Conservation (phyloP, 306 rosid species). For the Rosa rugosa region DNA sequence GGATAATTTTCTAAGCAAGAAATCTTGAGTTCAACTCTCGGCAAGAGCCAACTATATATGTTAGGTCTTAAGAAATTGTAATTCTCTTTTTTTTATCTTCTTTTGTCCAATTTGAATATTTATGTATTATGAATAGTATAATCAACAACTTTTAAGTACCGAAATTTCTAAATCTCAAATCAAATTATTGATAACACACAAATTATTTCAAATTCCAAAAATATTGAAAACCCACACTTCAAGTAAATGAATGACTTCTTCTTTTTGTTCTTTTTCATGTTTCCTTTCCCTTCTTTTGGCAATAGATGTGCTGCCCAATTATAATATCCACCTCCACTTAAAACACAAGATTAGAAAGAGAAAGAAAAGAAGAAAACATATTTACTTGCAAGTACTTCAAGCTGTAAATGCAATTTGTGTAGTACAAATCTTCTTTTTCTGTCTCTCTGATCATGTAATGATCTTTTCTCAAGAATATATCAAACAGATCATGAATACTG, state of each 20-base stretch:
- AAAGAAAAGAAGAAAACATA: constrained; percentile 19
- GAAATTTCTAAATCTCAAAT: not conserved
- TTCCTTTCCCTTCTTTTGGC: not conserved
- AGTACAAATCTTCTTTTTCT: not conserved
- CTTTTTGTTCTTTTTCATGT: not conserved
- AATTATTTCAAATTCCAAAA: not conserved
- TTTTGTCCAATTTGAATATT: not conserved
- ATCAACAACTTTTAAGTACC: not conserved
- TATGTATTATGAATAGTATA: not conserved
- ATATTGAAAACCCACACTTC: not conserved
- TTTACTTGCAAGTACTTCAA: constrained; percentile 32
- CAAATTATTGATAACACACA: not conserved
- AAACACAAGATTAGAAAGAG: constrained; percentile 6
- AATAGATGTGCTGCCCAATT: constrained; percentile 11
- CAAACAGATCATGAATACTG: constrained; percentile 28
- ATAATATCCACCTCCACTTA: not conserved
- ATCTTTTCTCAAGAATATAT: constrained; percentile 6
- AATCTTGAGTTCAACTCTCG: not conserved
- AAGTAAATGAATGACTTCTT: not conserved
- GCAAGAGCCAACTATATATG: not conserved
- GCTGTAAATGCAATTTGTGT: constrained; percentile 23
- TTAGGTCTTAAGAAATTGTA: no score
- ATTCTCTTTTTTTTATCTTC: no score
- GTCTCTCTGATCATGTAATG: not conserved
- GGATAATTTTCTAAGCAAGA: no score